A percentile compares a stretch with the other conserved stretches of the same genome.
phyloP scores from a whole-genome alignment of 208 protist species.

The Acanthamoeba polyphaga region DNA sequence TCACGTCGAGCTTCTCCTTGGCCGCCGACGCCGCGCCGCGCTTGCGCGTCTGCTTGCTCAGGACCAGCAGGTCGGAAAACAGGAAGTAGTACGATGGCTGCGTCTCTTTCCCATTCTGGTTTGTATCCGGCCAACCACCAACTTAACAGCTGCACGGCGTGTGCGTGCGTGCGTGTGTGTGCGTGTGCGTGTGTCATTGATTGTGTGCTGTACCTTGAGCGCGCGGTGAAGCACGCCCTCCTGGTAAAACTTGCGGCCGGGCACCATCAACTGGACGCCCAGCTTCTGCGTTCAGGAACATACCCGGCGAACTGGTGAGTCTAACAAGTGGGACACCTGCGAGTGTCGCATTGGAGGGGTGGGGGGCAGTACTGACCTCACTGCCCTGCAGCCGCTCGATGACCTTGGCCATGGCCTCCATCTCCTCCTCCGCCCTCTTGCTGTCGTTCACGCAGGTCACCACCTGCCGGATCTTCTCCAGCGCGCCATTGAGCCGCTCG shows the following conservation, averaged over 20 bases:
- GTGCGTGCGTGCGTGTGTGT: not conserved
- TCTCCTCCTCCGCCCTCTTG: conserved; percentile 40
- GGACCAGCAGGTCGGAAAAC: not conserved
- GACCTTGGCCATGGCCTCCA: conserved; percentile 16
- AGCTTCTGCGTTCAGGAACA: not conserved
- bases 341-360: too few species aligned
- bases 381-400: not conserved
- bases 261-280: not conserved
- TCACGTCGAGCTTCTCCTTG: not conserved
- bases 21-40: not conserved
- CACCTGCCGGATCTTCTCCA: conserved; percentile 58
- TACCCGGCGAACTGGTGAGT: not conserved
- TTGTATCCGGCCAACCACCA: too few species aligned
- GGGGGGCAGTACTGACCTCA: not conserved
- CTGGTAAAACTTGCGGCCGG: not conserved
- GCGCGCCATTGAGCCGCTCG: not conserved
- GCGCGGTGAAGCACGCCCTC: not conserved
- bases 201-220: not conserved
- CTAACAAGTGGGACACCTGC: not conserved
- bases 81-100: not conserved
- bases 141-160: too few species aligned
- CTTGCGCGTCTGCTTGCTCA: not conserved
- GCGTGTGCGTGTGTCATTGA: not conserved
- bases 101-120: not conserved
- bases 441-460: not conserved